Evolutionary conservation across 495 filamentous ascomycete species (phyloP), one percentile per base, ranked within the genome.

Genomic region (Trichocladium antarcticum): DNA sequence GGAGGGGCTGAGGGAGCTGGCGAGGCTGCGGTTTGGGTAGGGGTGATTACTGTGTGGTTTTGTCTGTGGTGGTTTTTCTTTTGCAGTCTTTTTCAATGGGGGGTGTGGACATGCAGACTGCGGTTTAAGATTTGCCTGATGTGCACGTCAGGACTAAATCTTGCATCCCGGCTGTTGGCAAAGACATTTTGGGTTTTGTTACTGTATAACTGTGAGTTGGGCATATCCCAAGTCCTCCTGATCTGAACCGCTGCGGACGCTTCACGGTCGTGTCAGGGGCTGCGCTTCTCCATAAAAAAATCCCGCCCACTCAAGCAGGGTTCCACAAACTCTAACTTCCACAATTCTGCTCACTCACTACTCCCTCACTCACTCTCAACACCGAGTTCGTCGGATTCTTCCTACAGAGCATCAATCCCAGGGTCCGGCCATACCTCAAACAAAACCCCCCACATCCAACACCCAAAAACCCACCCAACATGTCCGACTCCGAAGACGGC

Each of bases 1-100:
- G 71, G 73, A 74, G 31, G 81, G 78, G 75, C 47, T 88, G 54
- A 75, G 65, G 64, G 67, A 68, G 54, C 58, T 88, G 60, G 84
- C 83, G 0, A 69, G 64, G 61, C 57, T 71, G 64, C 59, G 78
- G 54, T 84, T 81, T 71, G 79, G 80, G 20, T 32, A 38, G 22
- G 38, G 16, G 21, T 28, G 19, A 28, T 14, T 21, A 40, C n/a
- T 15, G 39, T 14, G 21, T 6, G 19, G 34, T 14, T 36, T 3
- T 34, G 27, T 10, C 15, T 5, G n/a, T 41, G 29, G 12, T 31
- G 4, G 14, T 19, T 37, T 1, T 3, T 27, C 4, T 27, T 4
- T 27, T n/a, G n/a, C n/a, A n/a, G n/a, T n/a, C n/a, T n/a, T n/a
- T n/a, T n/a, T n/a, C n/a, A n/a, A n/a, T n/a, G n/a, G n/a, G n/a